These are phyloP conservation scores for Daldinia concentrica DNA, from an alignment of 495 filamentous ascomycete species.

Conservation along the genomic window DNA sequence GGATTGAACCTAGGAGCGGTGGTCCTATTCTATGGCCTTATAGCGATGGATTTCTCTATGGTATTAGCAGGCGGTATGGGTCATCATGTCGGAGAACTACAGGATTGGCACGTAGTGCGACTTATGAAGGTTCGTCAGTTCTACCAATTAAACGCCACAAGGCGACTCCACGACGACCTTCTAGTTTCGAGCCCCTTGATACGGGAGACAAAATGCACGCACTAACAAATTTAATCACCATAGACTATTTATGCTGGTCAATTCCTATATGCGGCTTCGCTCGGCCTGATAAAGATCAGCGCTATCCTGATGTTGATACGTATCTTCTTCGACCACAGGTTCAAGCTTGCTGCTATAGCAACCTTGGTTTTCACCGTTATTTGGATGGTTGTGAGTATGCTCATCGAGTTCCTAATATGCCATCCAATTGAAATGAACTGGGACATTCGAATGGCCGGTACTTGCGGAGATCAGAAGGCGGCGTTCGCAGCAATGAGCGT, in stretches of 20 bases:
- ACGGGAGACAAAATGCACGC: neutral
- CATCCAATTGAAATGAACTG: constrained; percentile 32
- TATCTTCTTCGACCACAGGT: constrained; percentile 26
- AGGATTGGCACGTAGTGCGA: constrained; percentile 35
- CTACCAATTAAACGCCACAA: neutral
- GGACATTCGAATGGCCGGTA: neutral
- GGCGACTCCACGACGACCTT: neutral
- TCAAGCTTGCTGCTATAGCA: constrained; percentile 17
- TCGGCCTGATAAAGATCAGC: constrained; percentile 41
- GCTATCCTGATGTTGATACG: constrained; percentile 39
- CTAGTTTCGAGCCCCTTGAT: neutral
- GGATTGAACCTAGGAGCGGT: constrained; percentile 30
- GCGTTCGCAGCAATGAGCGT: constrained; percentile 25
- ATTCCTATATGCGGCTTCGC: constrained; percentile 26
- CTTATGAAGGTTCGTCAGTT: constrained; percentile 35
- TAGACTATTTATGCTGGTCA: constrained; percentile 35
- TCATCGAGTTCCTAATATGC: constrained; percentile 30
- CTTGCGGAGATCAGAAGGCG: constrained; percentile 24
- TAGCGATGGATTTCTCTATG: constrained; percentile 30
- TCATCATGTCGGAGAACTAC: constrained; percentile 22
- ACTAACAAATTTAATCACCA: neutral
- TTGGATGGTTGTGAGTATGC: constrained; percentile 30
- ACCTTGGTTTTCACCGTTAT: constrained; percentile 22
- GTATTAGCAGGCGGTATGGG: constrained; percentile 34
- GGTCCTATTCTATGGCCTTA: constrained; percentile 30